phyloP scores from a whole-genome alignment of 371 early-diverging fungal species.

The Mortierella sp. region DNA sequence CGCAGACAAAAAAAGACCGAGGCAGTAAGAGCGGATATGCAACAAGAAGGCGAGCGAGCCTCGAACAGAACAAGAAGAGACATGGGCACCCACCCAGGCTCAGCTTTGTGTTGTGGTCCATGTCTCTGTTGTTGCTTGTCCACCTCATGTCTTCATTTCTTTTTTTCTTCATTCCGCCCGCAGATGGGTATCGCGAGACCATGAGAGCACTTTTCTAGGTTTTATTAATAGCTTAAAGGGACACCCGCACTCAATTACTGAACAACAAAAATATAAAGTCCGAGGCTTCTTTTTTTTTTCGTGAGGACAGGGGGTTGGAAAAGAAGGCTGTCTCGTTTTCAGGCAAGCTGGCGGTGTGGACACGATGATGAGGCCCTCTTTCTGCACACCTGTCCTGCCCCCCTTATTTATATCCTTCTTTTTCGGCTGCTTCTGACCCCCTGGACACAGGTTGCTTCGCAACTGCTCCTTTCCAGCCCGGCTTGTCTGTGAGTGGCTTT shows the following conservation, averaged over 20 bases:
- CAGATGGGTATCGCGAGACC: not conserved
- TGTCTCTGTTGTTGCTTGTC: too few species aligned
- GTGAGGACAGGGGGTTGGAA: not conserved
- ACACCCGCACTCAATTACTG: too few species aligned
- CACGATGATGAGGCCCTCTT: not conserved
- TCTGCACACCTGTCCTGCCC: not conserved
- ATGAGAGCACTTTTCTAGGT: conserved; percentile 4
- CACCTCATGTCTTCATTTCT: not conserved
- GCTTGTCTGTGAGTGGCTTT: too few species aligned
- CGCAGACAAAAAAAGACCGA: not conserved
- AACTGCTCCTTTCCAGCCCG: not conserved
- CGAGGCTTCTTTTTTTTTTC: not conserved
- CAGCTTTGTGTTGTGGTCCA: not conserved
- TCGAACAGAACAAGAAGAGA: not conserved
- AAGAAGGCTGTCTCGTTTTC: not conserved
- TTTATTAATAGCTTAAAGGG: not conserved
- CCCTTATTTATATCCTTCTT: not conserved
- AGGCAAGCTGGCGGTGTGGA: not conserved
- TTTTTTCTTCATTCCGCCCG: not conserved
- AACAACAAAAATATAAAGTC: not conserved
- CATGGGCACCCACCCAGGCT: not conserved
- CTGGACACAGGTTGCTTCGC: not conserved
- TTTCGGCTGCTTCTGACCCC: not conserved
- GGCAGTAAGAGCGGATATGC: not conserved
- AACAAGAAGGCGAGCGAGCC: not conserved